phyloP scores from a whole-genome alignment of 805 yeast species.

The Monosporozyma servazzii region DNA sequence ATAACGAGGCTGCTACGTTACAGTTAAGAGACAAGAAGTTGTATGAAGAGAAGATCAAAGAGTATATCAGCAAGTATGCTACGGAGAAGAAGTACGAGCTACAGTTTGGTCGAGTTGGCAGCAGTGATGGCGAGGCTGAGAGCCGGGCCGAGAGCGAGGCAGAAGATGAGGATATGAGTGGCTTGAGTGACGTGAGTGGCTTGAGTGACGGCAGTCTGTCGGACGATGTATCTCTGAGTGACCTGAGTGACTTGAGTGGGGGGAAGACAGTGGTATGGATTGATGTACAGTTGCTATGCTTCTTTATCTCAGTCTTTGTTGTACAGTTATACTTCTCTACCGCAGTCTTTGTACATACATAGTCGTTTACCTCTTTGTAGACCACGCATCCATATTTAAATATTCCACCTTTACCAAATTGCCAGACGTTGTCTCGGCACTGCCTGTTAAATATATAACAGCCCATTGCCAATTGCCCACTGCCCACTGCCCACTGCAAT shows the following conservation, averaged over 20 bases:
- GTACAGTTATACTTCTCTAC: too few species aligned
- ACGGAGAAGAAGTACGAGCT: slow-evolving; percentile 31
- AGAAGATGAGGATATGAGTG: slow-evolving; percentile 25
- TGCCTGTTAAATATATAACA: too few species aligned
- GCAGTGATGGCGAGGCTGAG: slow-evolving; percentile 41
- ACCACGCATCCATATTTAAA: too few species aligned
- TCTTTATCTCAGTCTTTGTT: too few species aligned
- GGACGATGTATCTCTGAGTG: slow-evolving; percentile 15
- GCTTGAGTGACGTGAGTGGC: slow-evolving; percentile 6
- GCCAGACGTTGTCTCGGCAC: too few species aligned
- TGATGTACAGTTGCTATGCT: too few species aligned
- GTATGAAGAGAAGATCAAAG: slow-evolving; percentile 62
- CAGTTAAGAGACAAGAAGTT: slow-evolving; percentile 57
- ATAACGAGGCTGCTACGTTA: slow-evolving; percentile 79
- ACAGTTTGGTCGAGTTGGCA: slow-evolving; percentile 41
- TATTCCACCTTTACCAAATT: too few species aligned
- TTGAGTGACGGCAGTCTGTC: slow-evolving; percentile 3
- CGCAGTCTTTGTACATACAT: too few species aligned
- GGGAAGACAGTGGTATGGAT: slow-evolving; percentile 1
- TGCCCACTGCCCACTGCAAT: too few species aligned
- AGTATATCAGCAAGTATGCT: slow-evolving; percentile 68
- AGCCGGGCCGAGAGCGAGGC: slow-evolving; percentile 28
- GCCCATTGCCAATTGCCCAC: too few species aligned
- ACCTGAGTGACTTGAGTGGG: slow-evolving; percentile 6
- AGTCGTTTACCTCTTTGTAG: background rate